phyloP scores from a whole-genome alignment of 768 basidiomycete species.

The Gyrodon lividus region DNA sequence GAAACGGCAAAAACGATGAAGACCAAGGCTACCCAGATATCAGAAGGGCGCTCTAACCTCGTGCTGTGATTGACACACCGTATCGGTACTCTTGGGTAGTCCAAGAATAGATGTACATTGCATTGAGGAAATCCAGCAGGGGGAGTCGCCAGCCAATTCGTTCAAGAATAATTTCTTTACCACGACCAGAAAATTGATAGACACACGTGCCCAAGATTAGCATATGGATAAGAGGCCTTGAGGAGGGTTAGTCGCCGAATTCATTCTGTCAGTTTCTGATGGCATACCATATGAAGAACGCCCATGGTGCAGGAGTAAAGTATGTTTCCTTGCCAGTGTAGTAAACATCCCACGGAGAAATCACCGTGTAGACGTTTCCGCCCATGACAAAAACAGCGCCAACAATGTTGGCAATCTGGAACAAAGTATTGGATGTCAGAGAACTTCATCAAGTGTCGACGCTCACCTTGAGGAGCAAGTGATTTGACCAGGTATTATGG shows the following conservation, averaged over 20 bases:
- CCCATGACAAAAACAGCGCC: constrained; percentile 57
- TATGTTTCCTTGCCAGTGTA: constrained; percentile 57
- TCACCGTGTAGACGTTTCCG: constrained; percentile 59
- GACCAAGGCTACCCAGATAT: constrained; percentile 31
- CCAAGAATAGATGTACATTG: constrained; percentile 64
- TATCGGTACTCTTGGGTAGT: constrained; percentile 47
- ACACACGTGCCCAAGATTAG: constrained; percentile 64
- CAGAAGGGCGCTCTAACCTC: constrained; percentile 1
- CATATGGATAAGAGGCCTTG: constrained; percentile 61
- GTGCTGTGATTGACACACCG: constrained; percentile 25
- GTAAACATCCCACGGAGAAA: constrained; percentile 51
- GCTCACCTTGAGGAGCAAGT: constrained; percentile 53
- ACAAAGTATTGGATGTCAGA: constrained; percentile 6
- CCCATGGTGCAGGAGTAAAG: constrained; percentile 63
- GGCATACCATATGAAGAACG: constrained; percentile 59
- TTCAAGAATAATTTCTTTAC: constrained; percentile 58
- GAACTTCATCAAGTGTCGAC: background rate
- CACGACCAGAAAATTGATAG: constrained; percentile 55
- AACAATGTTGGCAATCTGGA: constrained; percentile 52
- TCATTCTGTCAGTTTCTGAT: too few relatives aligned
- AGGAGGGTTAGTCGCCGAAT: background rate
- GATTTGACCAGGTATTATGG: constrained; percentile 43
- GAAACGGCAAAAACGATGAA: constrained; percentile 48
- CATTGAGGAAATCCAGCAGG: constrained; percentile 61
- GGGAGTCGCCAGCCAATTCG: constrained; percentile 67